Evolutionary conservation across 2,329 filamentous ascomycete genomes (phyloP), one percentile per base, ranked within the genome.

Genomic region (Podosphaera aphanis): DNA sequence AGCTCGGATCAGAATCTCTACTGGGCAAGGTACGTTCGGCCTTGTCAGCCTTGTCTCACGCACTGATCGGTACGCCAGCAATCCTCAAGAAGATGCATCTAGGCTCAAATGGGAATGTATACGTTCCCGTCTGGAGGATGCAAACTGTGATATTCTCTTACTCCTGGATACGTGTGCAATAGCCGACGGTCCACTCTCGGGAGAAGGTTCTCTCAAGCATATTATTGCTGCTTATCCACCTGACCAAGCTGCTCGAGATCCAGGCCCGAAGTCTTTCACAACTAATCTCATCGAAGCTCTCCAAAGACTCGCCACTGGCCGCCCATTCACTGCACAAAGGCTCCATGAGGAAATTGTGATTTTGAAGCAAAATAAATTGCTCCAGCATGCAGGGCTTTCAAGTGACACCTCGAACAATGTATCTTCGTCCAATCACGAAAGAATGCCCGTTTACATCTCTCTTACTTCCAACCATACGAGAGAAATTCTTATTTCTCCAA

Each of bases 71-170:
- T 47, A 31, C 39, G 41, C 44, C 57, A 78, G 74, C 61, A 72
- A 73, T 59, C 50, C 66, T 39, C 64, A 66, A 41, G 68, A 71
- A 49, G 69, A 74, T 55, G 67, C 73, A n/a, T 64, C 71, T 27
- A 74, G 68, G 57, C 61, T 79, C 23, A 76, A 71, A 53, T 79
- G 74, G 74, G 68, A 70, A 51, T 70, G 70, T n/a, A 65, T 79
- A 1, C 68, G 71, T 47, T 74, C 69, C 54, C 60, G 77, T 15
- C 67, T 79, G 44, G 73, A 78, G 50, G 73, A 78, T 56, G 68
- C 71, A 1, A 68, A 70, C 49, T 74, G 73, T 3, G 74, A 79
- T 56, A 71, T 78, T 31, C 63, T 79, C 13, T 60, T 79, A 4
- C 60, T 79, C 11, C 63, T 79, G 21, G 74, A 79, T 56, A 71